Percentiles rank a stretch among this genome's conserved stretches.
phyloP scores from a whole-genome alignment of 352 stramenopile genomes.

The Lagenidium giganteum region DNA sequence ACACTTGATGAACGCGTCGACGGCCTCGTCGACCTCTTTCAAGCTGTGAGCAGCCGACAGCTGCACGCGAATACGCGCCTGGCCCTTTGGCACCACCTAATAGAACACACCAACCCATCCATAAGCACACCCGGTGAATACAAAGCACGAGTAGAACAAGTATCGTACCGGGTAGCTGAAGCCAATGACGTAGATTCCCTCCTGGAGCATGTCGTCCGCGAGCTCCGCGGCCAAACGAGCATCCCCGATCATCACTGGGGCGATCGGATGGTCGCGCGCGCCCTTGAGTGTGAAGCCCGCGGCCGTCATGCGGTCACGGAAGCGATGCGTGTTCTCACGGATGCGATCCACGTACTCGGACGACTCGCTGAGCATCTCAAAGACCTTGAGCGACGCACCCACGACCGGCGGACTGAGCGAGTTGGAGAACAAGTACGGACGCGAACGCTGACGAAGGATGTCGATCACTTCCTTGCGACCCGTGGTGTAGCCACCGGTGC shows the following conservation, averaged over 20 bases:
- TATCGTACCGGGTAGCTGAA: conserved; percentile 89
- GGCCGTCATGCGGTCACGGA: conserved; percentile 87
- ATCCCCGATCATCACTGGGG: conserved; percentile 90
- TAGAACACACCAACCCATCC: neutral
- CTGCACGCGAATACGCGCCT: conserved; percentile 91
- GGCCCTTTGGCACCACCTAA: conserved; percentile 88
- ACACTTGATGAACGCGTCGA: conserved; percentile 91
- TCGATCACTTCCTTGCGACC: conserved; percentile 89
- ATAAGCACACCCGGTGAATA: no score
- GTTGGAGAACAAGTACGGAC: conserved; percentile 94
- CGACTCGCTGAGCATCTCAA: conserved; percentile 88
- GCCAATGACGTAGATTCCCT: conserved; percentile 93
- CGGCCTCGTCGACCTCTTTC: conserved; percentile 88
- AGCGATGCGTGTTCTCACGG: conserved; percentile 85
- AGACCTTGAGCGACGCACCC: conserved; percentile 90
- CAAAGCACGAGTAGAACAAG: no score
- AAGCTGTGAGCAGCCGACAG: conserved; percentile 88
- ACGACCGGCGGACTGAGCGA: conserved; percentile 91
- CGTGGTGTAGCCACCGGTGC: conserved; percentile 91
- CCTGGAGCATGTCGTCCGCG: conserved; percentile 89
- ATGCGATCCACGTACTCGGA: conserved; percentile 87
- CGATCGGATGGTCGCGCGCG: conserved; percentile 86
- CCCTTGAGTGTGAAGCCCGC: conserved; percentile 90
- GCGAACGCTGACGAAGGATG: conserved; percentile 84
- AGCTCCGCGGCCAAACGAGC: conserved; percentile 85